Evolutionary conservation across 345 rosid species (phyloP), one percentile per base, ranked within the genome.

Genomic region (Firmiana major): DNA sequence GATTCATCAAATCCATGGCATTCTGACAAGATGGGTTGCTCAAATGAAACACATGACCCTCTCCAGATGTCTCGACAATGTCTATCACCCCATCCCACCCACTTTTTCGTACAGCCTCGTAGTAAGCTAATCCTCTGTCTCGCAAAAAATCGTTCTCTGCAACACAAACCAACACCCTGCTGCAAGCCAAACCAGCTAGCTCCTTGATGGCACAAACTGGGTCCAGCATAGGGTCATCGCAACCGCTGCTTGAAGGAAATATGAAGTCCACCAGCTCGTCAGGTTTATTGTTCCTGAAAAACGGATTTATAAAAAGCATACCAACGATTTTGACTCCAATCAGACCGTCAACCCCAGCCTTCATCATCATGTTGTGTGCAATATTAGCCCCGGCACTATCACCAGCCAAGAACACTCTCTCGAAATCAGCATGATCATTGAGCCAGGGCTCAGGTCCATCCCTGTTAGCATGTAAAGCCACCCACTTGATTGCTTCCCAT

Each of bases 341-440:
- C 65, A 82, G 67, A 71, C 74, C 82, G 21, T 13, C 53, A 3
- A 42, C 12, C 6, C 90, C 85, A 3, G 80, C 83, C 71, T 64
- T 70, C n/a, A 79, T 53, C 6, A 80, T 78, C 74, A 78, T 71
- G 21, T 63, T 48, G 42, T 86, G 85, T 45, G 86, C 80, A 21
- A 63, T 31, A 9, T 63, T 63, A 17, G 81, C 95, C 0, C 95
- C 93, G n/a, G 92, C 92, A 15, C 92, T 90, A 55, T 89, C 95
- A 5, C 95, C 93, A 5, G 75, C 80, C 28, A 87, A 71, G 77
- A 85, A 85, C 17, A 88, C 85, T 49, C 68, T 83, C 3, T 72
- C 15, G 7, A 87, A 79, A 73, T 90, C 89, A 0, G 79, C 90
- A 12, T 85, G 74, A 26, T 74, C 38, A 79, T 88, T 88, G n/a